phyloP scores from a whole-genome alignment of 805 yeast genomes.

The Isabelozyma rhagii region DNA sequence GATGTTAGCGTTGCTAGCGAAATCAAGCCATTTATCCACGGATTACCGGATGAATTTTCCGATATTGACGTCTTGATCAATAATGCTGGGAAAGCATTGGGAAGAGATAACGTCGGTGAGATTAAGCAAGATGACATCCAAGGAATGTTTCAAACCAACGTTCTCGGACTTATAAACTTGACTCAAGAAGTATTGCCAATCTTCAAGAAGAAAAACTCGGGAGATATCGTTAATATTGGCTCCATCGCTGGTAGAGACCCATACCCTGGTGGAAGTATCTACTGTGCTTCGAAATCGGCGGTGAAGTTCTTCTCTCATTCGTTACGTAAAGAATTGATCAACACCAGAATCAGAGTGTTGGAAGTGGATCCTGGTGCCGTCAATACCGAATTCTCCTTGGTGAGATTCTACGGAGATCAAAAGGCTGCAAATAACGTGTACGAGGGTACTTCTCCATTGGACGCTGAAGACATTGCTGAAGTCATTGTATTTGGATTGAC shows the following conservation, averaged over 20 bases:
- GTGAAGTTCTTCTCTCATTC: slow-evolving; percentile 30
- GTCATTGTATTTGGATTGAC: slow-evolving; percentile 33
- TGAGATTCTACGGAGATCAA: slow-evolving; percentile 32
- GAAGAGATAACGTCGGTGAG: slow-evolving; percentile 28
- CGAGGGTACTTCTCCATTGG: slow-evolving; percentile 31
- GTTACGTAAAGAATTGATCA: slow-evolving; percentile 35
- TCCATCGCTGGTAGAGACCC: slow-evolving; percentile 38
- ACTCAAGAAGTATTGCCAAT: slow-evolving; percentile 37
- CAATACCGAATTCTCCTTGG: slow-evolving; percentile 35
- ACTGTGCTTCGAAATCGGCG: slow-evolving; percentile 39
- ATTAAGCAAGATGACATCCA: slow-evolving; percentile 25
- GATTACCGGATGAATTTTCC: slow-evolving; percentile 31
- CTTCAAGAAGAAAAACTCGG: slow-evolving; percentile 32
- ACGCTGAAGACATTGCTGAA: slow-evolving; percentile 37
- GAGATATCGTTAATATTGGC: slow-evolving; percentile 37
- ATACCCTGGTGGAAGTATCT: slow-evolving; percentile 37
- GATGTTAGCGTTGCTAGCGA: slow-evolving; percentile 27
- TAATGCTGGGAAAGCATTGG: slow-evolving; percentile 41
- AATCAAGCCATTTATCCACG: slow-evolving; percentile 24
- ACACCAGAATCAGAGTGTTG: slow-evolving; percentile 33
- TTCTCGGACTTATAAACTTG: slow-evolving; percentile 31
- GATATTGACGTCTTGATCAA: slow-evolving; percentile 37
- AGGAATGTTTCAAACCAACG: slow-evolving; percentile 38
- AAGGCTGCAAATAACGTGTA: slow-evolving; percentile 30
- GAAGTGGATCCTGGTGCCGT: slow-evolving; percentile 43